Base-by-base conservation (phyloP, 1,284 basidiomycete genomes). In the Ganoderma resinaceum region DNA sequence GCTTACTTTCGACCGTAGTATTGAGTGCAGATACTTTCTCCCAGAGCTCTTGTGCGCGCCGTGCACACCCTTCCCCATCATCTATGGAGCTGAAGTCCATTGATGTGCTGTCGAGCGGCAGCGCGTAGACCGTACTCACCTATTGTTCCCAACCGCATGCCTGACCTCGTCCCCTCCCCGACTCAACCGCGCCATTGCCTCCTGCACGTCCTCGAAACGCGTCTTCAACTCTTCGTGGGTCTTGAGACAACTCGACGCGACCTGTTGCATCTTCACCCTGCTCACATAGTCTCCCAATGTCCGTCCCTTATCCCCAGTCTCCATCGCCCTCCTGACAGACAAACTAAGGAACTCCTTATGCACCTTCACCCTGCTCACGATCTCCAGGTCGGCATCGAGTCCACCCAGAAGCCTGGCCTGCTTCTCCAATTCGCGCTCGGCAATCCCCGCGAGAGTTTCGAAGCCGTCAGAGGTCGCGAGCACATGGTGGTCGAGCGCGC, bases 221-320 rank as follows among this genome's bases (percentile, higher is more conserved):
- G 77, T 72, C 55, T 79, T 81, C 29, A 94, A 77, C 42, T 93
- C 90, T 61, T 86, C 91, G 79, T 94, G 89, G 37, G 89, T 88
- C 68, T 87, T 86, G n/a, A 82, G 78, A 76, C 94, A 95, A 4
- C 87, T 89, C 33, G 92, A 90, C 0, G 89, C 89, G 0, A 95
- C 93, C 73, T 94, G 87, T 68, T 86, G 85, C 92, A 95, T 95
- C 81, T 91, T 93, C 63, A 82, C 86, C 72, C 84, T 85, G 37
- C 89, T 90, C 26, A 95, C 93, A 78, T 95, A 95, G 76, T 93
- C 92, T 8, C 90, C 92, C 64, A 95, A 78, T n/a, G 89, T 91
- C 61, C 93, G 84, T 8, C 84, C 85, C 63, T 83, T 87, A 61
- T 89, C 89, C 2, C 91, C 92, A 0, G 85, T 81, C 68, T 92